phyloP scores from a whole-genome alignment of 2,329 filamentous ascomycete genomes.

The Fusarium bulbicola region DNA sequence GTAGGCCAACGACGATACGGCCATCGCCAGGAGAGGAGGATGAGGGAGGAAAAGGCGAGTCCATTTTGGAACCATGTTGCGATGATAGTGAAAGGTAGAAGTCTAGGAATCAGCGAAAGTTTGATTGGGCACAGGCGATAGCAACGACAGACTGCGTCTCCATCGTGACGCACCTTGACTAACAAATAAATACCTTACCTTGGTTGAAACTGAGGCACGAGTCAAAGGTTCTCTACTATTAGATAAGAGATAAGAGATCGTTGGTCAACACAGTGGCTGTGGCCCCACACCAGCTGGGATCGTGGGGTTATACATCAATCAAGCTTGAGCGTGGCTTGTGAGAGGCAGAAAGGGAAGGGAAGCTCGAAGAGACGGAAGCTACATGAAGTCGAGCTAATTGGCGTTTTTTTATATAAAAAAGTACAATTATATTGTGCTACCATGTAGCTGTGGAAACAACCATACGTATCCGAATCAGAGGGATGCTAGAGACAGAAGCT shows the following conservation, averaged over 20 bases:
- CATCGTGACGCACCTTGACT: constrained; percentile 24
- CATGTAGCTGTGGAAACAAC: not conserved
- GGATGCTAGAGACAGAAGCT: not conserved
- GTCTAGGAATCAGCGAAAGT: not conserved
- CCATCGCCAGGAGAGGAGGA: constrained; percentile 81
- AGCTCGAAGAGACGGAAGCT: not conserved
- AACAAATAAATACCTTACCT: constrained; percentile 12
- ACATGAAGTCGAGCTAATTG: not conserved
- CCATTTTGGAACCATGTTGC: constrained; percentile 50
- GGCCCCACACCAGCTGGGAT: constrained; percentile 19
- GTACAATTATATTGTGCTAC: not conserved
- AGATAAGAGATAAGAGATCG: constrained; percentile 26
- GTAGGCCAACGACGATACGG: constrained; percentile 74
- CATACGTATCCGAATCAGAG: not conserved
- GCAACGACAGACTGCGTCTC: constrained; percentile 7
- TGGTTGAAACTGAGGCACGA: constrained; percentile 16
- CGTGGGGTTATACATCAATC: constrained; percentile 11
- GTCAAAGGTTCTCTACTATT: constrained; percentile 13
- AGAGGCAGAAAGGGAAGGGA: not conserved
- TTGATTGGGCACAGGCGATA: constrained; percentile 2
- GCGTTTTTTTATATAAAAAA: not conserved
- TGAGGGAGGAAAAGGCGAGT: constrained; percentile 80
- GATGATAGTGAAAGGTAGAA: constrained; percentile 10
- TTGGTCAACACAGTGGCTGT: constrained; percentile 30
- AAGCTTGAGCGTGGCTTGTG: constrained; percentile 22